These are phyloP conservation scores for Kuraishia ogatae DNA, from an alignment of 805 yeast genomes.

Conservation along the genomic window DNA sequence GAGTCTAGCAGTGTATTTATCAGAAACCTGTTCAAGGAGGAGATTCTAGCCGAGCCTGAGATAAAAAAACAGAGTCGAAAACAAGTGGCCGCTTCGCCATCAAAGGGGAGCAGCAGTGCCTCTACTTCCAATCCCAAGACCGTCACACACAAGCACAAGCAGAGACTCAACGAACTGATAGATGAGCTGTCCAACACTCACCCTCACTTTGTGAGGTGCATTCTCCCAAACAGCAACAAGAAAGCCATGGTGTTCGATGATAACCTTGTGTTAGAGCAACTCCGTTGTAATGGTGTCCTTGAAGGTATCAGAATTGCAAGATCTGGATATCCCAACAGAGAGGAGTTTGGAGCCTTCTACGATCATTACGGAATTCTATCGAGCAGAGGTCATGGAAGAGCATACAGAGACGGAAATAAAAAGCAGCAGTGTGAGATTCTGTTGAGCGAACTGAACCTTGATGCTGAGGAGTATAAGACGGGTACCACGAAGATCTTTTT, in stretches of 20 bases:
- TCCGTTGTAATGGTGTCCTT: constrained; percentile 93
- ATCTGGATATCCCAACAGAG: constrained; percentile 93
- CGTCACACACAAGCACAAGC: constrained; percentile 83
- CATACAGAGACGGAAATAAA: constrained; percentile 20
- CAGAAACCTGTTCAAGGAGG: constrained; percentile 39
- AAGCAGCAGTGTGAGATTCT: constrained; percentile 66
- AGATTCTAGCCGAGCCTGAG: constrained; percentile 8
- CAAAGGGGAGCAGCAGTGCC: constrained; percentile 5
- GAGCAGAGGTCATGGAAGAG: constrained; percentile 17
- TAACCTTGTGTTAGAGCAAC: constrained; percentile 72
- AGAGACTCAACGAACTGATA: constrained; percentile 68
- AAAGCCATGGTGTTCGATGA: constrained; percentile 66
- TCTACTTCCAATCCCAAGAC: constrained; percentile 48
- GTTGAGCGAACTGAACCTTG: constrained; percentile 53
- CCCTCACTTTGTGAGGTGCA: constrained; percentile 96
- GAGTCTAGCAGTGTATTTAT: constrained; percentile 51
- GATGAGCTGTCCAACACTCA: constrained; percentile 68
- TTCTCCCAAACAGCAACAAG: constrained; percentile 78
- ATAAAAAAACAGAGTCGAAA: constrained; percentile 7
- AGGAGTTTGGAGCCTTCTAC: constrained; percentile 74
- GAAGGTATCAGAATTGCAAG: constrained; percentile 97
- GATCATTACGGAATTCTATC: constrained; percentile 67
- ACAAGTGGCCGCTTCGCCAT: constrained; percentile 2
- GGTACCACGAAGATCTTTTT: constrained; percentile 71
- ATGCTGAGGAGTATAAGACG: constrained; percentile 48